Evolutionary conservation across 345 rosid genomes (phyloP), one percentile per base, ranked within the genome.

Genomic region (Aegle marmelos): DNA sequence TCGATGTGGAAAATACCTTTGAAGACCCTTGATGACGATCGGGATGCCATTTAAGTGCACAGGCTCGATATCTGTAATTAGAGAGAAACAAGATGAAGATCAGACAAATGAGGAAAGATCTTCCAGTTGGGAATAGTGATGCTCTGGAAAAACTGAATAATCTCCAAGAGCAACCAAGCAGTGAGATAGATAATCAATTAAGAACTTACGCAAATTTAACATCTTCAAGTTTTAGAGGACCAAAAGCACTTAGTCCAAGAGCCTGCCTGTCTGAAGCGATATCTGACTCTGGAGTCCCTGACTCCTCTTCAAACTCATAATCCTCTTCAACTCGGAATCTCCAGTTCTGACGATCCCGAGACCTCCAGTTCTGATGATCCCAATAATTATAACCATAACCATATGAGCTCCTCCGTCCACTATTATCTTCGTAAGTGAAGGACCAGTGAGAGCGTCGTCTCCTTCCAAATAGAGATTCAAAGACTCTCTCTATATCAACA

Each of bases 21-120:
- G 93, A 89, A 45, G 92, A 86, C 71, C 90, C 92, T 16, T 86
- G 90, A 81, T 91, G 98, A 77, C 91, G 97, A 93, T 94, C 97
- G 14, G 97, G 98, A 82, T 93, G 97, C 97, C 98, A 95, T 80
- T 92, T 92, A 71, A 95, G 79, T 8, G 99, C 99, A 73, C 97
- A 91, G 73, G 84, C 76, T 75, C 98, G 90, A 75, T 93, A 95
- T 62, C 98, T 95, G 82, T 14, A 71, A 70, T 76, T 65, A 61
- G 75, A 75, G 75, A 75, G 71, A 80, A 24, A 28, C 8, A 27
- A 45, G 56, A 25, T 11, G 13, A 25, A 58, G 63, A 66, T 45
- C 73, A 73, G 73, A 1, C 39, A 36, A 66, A 19, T 34, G 27
- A 70, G 7, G 61, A n/a, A 61, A 19, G 58, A 48, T 62, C 33